Evolutionary conservation across 2,329 filamentous ascomycete genomes (phyloP), one percentile per base, ranked within the genome.

Genomic region (Cladosporium sp.): DNA sequence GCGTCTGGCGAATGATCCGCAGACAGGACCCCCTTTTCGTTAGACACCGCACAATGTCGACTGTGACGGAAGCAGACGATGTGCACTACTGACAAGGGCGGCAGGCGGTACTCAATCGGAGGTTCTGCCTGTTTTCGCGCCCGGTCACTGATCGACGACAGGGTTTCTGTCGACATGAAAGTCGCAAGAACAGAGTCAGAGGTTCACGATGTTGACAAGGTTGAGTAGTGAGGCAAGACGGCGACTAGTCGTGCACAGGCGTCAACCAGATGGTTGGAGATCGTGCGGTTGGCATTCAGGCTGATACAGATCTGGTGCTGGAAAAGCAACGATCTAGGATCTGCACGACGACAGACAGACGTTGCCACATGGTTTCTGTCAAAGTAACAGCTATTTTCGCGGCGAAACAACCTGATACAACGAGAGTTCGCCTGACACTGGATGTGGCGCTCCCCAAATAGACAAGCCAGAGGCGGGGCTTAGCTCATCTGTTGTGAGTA

Each of bases 31-130:
- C 67, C 65, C 67, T 70, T 68, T 71, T 67, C 49, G 49, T 56
- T 69, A 63, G 64, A 61, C 65, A 70, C 67, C 70, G 67, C 71
- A 70, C 71, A 66, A 59, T 64, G 66, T 67, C 69, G 65, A 67
- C 61, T 69, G 61, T 68, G 66, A 66, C n/a, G 68, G 67, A 67
- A 70, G 68, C 58, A 54, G 67, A 63, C 64, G 68, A 53, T 64
- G 66, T 66, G 67, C 70, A 70, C 69, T 71, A 69, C 54, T 65
- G 66, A 72, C 67, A 64, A 68, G 70, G 68, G 68, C 54, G 67
- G 66, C 63, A 65, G 63, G 65, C 67, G 72, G 71, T 74, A 72
- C 70, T 73, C 71, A 73, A 74, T 73, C 72, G 72, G 72, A 73
- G 68, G 34, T 73, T 65, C 69, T 73, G 66, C 72, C 71, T 66